Evolutionary conservation across 2,329 filamentous ascomycete genomes (phyloP).

Genomic region (Colletotrichum sp.): DNA sequence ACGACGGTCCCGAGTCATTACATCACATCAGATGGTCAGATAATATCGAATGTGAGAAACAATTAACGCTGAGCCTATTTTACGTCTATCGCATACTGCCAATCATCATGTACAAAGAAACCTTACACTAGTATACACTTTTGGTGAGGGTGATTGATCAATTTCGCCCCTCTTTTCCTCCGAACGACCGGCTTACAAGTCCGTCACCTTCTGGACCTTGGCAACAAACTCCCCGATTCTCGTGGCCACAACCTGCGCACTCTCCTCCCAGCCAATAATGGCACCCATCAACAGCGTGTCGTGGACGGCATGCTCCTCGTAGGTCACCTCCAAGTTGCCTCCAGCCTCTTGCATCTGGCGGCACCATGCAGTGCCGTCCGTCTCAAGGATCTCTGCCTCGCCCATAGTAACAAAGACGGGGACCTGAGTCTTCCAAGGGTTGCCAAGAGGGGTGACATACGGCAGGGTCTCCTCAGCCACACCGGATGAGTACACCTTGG

Average conservation of each 20-base stretch:
- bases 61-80: background rate
- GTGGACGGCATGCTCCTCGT: background rate
- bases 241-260: background rate
- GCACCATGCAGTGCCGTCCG: background rate
- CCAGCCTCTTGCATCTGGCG: slow-evolving; percentile 2
- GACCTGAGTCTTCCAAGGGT: background rate
- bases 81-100: background rate
- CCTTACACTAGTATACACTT: background rate
- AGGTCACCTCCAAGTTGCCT: background rate
- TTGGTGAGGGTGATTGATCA: background rate
- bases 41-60: background rate
- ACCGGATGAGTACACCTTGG: background rate
- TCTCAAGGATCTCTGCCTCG: slow-evolving; percentile 1
- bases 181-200: background rate
- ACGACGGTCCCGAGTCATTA: background rate
- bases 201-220: background rate
- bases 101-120: background rate
- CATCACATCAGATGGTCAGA: background rate
- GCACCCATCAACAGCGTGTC: background rate
- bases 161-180: background rate
- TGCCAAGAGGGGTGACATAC: slow-evolving; percentile 7
- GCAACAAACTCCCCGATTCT: background rate
- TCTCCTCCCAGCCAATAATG: slow-evolving; percentile 1
- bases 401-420: background rate
- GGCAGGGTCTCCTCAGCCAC: background rate